These are phyloP conservation scores for Metschnikowia aberdeeniae DNA, from an alignment of 805 yeast genomes.

Conservation along the genomic window DNA sequence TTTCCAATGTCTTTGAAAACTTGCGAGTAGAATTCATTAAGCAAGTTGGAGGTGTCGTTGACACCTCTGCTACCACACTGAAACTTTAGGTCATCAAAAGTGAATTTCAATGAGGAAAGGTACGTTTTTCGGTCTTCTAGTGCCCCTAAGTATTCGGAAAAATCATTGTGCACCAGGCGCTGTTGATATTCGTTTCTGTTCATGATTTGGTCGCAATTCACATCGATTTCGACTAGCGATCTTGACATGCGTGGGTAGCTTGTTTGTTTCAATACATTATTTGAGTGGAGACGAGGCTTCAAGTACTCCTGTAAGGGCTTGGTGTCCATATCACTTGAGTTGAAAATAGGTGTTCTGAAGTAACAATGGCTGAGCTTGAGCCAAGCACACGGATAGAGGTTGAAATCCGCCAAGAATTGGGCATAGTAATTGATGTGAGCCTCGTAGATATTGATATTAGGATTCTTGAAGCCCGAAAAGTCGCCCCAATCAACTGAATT, in stretches of 20 bases:
- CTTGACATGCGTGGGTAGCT: conserved; percentile 53
- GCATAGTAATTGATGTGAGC: conserved; percentile 72
- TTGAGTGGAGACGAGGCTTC: conserved; percentile 17
- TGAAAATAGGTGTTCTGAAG: conserved; percentile 54
- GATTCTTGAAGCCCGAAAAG: not conserved
- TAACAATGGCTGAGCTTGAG: conserved; percentile 42
- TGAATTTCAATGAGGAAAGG: conserved; percentile 46
- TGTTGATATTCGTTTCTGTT: conserved; percentile 48
- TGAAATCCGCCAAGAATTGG: conserved; percentile 81
- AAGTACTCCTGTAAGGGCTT: conserved; percentile 16
- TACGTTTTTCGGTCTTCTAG: conserved; percentile 23
- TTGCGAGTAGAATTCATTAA: conserved; percentile 17
- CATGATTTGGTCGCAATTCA: conserved; percentile 52
- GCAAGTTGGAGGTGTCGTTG: conserved; percentile 13
- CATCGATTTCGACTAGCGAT: conserved; percentile 68
- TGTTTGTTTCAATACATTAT: conserved; percentile 28
- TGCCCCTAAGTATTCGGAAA: conserved; percentile 31
- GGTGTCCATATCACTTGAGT: conserved; percentile 9
- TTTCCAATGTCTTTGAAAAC: conserved; percentile 15
- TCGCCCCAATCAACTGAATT: conserved; percentile 11
- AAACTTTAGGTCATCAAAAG: conserved; percentile 55
- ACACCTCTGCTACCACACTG: conserved; percentile 44
- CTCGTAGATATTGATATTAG: conserved; percentile 45
- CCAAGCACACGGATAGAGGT: conserved; percentile 84
- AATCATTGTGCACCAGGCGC: conserved; percentile 48